phyloP scores from a whole-genome alignment of 1,284 basidiomycete species.

The Ustilago nuda region DNA sequence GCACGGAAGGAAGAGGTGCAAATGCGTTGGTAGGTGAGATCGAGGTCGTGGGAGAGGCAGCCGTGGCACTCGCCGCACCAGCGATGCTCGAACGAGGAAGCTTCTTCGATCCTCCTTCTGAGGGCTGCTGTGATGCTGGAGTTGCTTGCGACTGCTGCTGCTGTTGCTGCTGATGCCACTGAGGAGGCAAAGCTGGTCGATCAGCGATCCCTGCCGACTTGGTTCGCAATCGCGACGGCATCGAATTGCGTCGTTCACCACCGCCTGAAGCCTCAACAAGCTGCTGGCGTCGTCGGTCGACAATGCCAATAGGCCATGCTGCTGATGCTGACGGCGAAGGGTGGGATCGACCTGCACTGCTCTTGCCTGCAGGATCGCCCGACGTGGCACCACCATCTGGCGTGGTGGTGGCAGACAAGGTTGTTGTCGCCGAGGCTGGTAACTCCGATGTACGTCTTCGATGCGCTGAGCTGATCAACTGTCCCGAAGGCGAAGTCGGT shows the following conservation, averaged over 20 bases:
- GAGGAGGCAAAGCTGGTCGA: slow-evolving; percentile 40
- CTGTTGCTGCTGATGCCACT: slow-evolving; percentile 33
- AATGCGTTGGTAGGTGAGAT: slow-evolving; percentile 34
- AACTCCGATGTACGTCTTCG: slow-evolving; percentile 49
- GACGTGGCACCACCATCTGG: slow-evolving; percentile 15
- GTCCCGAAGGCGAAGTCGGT: slow-evolving; percentile 78
- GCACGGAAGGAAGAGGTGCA: slow-evolving; percentile 6
- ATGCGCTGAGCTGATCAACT: slow-evolving; percentile 30
- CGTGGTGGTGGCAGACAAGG: slow-evolving; percentile 16
- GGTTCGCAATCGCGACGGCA: slow-evolving; percentile 86
- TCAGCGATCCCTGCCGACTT: slow-evolving; percentile 75
- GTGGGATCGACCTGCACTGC: slow-evolving; percentile 14
- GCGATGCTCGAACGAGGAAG: slow-evolving; percentile 6
- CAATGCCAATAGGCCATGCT: slow-evolving; percentile 35
- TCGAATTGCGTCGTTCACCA: slow-evolving; percentile 78
- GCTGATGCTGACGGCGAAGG: slow-evolving; percentile 39
- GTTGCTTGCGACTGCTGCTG: slow-evolving; percentile 9
- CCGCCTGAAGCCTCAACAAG: slow-evolving; percentile 73
- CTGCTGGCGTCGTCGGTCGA: slow-evolving; percentile 66
- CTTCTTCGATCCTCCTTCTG: slow-evolving; percentile 24
- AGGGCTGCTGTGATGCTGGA: background rate
- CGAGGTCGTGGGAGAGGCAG: slow-evolving; percentile 24
- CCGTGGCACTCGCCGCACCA: slow-evolving; percentile 8
- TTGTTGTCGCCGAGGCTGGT: slow-evolving; percentile 16
- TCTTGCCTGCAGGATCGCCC: slow-evolving; percentile 8